Conservation (phyloP, 129 eudicot genomes). For the Lonicera japonica region DNA sequence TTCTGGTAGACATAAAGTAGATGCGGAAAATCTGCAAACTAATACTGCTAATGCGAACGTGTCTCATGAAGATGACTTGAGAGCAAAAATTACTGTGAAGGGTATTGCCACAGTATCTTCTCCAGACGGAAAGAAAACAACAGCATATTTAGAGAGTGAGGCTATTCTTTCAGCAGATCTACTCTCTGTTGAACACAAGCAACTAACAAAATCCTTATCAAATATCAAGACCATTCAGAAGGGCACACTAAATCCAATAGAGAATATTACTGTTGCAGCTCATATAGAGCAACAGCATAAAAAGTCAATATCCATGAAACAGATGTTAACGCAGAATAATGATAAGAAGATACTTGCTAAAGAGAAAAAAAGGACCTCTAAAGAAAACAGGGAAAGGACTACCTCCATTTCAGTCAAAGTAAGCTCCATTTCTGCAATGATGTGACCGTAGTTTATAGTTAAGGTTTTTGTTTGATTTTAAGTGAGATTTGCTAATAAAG, state of each 20-base stretch:
- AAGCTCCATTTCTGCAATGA: conserved; percentile 17
- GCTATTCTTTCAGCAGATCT: conserved; percentile 10
- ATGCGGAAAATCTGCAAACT: conserved; percentile 12
- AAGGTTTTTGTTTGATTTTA: conserved; percentile 13
- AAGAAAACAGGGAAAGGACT: conserved; percentile 37
- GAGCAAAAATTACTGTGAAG: neutral
- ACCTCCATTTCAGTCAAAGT: conserved; percentile 27
- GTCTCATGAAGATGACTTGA: conserved; percentile 14
- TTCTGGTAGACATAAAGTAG: conserved; percentile 13
- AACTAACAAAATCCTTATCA: conserved; percentile 16
- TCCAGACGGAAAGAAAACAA: conserved; percentile 12
- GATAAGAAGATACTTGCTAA: conserved; percentile 22
- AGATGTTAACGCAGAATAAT: conserved; percentile 26
- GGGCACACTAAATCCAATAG: conserved; percentile 19
- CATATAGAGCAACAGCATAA: conserved; percentile 26
- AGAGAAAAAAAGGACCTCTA: conserved; percentile 21
- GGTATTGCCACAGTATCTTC: neutral
- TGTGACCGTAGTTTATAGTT: conserved; percentile 5
- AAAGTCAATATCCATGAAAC: conserved; percentile 28
- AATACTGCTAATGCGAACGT: conserved; percentile 11
- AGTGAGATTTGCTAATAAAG: conserved; percentile 4
- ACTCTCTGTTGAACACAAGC: conserved; percentile 27
- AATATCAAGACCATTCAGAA: conserved; percentile 14
- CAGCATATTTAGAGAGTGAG: conserved; percentile 12
- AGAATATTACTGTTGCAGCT: conserved; percentile 13